Base-by-base conservation (phyloP, 495 filamentous ascomycete genomes). In the Podospora pseudocomata region DNA sequence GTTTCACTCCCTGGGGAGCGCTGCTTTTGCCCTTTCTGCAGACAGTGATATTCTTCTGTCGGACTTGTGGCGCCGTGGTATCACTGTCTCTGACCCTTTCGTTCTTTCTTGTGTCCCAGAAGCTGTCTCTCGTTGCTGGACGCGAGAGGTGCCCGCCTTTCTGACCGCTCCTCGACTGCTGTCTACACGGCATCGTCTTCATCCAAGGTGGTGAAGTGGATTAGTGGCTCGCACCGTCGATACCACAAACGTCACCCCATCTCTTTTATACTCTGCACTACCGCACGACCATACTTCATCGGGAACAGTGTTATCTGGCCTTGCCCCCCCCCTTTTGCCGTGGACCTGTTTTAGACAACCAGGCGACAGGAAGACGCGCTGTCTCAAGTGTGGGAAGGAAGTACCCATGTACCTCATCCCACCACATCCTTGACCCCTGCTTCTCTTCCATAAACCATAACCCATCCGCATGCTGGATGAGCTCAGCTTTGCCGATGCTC, bases 401-500 rank as follows among this genome's bases (percentile, higher is more conserved):
- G 39, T 49, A 49, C 39, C 23, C 23, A 23, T 23, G 39, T 49
- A 49, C 39, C 39, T 49, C 55, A 58, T 26, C 13, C 11, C 55
- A 20, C 55, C 55, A 7, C 18, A 23, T 23, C 23, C 55, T 23
- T 1, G 55, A 49, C 13, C 39, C 39, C 39, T 49, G 39, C 39
- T 49, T 49, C 39, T 16, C 2, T 16, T 16, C 23, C 23, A 49
- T 49, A 6, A 49, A 49, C 39, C 39, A 49, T 13, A 49, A 49
- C 39, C 39, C 39, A 49, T 49, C n/a, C 13, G 3, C 55, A 58
- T 26, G 54, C 23, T 26, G 55, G 55, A 44, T 70, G 74, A 71
- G 70, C 70, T 74, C 72, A 71, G 65, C 62, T 67, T 67, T 65
- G 67, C 65, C 63, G 64, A 67, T 69, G 61, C 65, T 60, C 67